These are phyloP conservation scores for Heterococcus sp. DNA, from an alignment of 108 stramenopile species.

Conservation along the genomic window DNA sequence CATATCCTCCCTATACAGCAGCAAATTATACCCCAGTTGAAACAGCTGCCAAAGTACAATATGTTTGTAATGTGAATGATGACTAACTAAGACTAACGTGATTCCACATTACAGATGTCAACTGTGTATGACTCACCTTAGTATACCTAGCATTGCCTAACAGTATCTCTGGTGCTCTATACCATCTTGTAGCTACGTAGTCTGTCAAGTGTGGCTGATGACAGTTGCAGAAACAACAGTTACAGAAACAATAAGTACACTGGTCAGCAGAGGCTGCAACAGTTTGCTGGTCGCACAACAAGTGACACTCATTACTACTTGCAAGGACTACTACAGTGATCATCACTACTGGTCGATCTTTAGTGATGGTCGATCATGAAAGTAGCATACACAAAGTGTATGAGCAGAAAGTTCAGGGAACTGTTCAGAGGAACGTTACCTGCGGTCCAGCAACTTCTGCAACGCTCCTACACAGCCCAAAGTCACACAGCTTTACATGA, in stretches of 20 bases:
- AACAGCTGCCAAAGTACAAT: no score
- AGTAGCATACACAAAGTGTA: neutral
- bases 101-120: neutral
- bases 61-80: neutral
- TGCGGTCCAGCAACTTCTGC: slow-evolving; percentile 49
- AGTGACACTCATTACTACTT: no score
- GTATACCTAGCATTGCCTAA: slow-evolving; percentile 63
- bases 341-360: neutral
- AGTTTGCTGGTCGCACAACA: no score
- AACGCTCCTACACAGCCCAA: slow-evolving; percentile 59
- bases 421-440: neutral
- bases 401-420: no score
- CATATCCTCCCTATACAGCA: no score
- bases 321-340: neutral
- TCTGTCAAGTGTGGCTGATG: slow-evolving; percentile 60
- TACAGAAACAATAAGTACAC: no score
- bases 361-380: neutral
- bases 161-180: slow-evolving; percentile 70
- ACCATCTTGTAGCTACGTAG: slow-evolving; percentile 71
- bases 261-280: no score
- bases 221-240: neutral
- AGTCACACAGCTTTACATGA: slow-evolving; percentile 68
- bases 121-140: neutral
- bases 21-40: no score
- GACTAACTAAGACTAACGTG: neutral